Evolutionary conservation across 805 yeast genomes (phyloP).

Genomic region (Saturnispora diversa): DNA sequence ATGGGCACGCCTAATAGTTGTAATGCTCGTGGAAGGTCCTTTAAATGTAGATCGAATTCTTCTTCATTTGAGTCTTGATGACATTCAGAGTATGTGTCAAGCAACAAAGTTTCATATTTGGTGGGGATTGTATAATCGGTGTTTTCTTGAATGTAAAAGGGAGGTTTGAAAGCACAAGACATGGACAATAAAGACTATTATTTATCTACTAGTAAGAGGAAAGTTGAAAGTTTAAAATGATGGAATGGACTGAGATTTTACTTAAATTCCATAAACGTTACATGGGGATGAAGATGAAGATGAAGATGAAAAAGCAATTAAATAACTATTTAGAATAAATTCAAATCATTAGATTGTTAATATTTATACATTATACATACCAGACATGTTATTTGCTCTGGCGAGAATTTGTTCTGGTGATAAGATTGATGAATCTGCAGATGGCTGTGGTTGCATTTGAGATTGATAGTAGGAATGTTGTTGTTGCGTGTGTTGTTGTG

Average conservation of each 20-base stretch:
- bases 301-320: no score
- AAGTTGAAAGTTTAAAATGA: no score
- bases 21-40: conserved; percentile 21
- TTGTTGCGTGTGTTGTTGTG: neutral
- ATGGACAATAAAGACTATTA: neutral
- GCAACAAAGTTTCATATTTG: conserved; percentile 37
- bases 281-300: no score
- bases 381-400: conserved; percentile 18
- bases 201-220: neutral
- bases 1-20: conserved; percentile 8
- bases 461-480: conserved; percentile 5
- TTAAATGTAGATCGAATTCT: conserved; percentile 32
- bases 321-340: no score
- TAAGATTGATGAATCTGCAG: conserved; percentile 15
- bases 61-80: no score
- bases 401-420: conserved; percentile 32
- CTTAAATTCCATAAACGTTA: no score
- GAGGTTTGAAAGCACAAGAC: conserved; percentile 13
- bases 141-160: conserved; percentile 9
- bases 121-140: conserved; percentile 29
- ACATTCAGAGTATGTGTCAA: conserved; percentile 35
- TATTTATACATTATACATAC: neutral
- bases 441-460: conserved; percentile 11
- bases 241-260: no score
- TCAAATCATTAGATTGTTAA: no score